phyloP scores from a whole-genome alignment of 192 early-diverging fungal species.

The Geosiphon pyriformis region DNA sequence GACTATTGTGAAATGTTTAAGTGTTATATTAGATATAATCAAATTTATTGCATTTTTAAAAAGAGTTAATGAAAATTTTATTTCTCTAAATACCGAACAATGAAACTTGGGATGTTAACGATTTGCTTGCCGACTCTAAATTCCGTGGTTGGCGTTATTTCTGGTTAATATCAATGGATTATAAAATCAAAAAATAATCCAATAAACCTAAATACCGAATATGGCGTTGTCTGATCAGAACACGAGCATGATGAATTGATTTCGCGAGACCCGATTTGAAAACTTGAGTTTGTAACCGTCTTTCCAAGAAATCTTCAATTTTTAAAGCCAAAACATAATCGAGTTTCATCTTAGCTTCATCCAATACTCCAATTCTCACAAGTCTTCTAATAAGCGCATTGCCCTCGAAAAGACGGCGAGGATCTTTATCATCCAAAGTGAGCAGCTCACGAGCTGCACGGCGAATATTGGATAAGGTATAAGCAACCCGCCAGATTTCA shows the following conservation, averaged over 20 bases:
- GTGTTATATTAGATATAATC: slow-evolving; percentile 35
- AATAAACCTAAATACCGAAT: slow-evolving; percentile 59
- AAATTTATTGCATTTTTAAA: slow-evolving; percentile 53
- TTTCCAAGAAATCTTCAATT: slow-evolving; percentile 98
- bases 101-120: slow-evolving; percentile 93
- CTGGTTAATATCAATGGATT: not conserved
- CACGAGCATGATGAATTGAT: slow-evolving; percentile 98
- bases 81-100: slow-evolving; percentile 80
- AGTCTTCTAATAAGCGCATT: slow-evolving; percentile 98
- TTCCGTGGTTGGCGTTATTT: no score
- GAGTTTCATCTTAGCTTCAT: slow-evolving; percentile 95
- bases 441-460: slow-evolving; percentile 99
- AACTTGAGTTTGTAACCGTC: slow-evolving; percentile 95
- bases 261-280: slow-evolving; percentile 97
- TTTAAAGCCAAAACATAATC: slow-evolving; percentile 98
- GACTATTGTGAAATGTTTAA: slow-evolving; percentile 11
- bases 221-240: slow-evolving; percentile 97
- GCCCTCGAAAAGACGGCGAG: slow-evolving; percentile 97
- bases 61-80: not conserved
- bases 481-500: slow-evolving; percentile 97
- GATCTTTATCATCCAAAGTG: slow-evolving; percentile 93
- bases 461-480: slow-evolving; percentile 98
- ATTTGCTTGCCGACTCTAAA: slow-evolving; percentile 89
- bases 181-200: not conserved
- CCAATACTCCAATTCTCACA: slow-evolving; percentile 97